Base-by-base conservation (phyloP, 305 asterid species). In the Fraxinus latifolia region DNA sequence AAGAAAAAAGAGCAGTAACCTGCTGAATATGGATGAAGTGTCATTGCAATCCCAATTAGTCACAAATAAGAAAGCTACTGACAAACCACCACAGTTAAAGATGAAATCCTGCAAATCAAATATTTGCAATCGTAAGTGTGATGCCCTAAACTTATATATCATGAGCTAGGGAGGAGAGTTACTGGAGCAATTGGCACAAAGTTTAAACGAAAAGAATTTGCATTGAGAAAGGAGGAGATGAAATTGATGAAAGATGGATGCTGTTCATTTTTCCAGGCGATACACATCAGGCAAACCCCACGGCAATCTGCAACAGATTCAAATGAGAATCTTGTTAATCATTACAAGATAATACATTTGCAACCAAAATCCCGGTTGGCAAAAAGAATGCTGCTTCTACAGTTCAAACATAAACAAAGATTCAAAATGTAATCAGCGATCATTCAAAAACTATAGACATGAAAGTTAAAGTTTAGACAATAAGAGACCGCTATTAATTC, bases 241-340 rank as follows among this genome's bases (percentile, higher is more conserved):
- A 92, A 96, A 85, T 78, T 92, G 91, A 96, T 92, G 90, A 93
- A 93, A 82, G 97, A 88, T 67, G 97, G 92, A 71, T 92, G 96
- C 9, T 93, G 99, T 60, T 83, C 92, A 71, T 90, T 91, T 81
- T 89, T 93, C 99, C 99, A 96, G 31, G 88, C 21, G 75, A 85
- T 90, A 79, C 92, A 90, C 98, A 94, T 94, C 78, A 96, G 91
- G 84, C 98, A 96, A 80, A 94, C 97, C 2, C 97, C 99, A 77
- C 76, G 89, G 85, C 87, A 70, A 77, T 91, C 97, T 94, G 89
- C 89, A 89, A 73, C 76, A 80, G 76, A 75, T 85, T 74, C 82
- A 72, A 77, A 73, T 29, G 32, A 7, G 4, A 70, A 33, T 44
- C 19, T 47, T 39, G 47, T 72, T 44, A 71, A 79, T 83, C 37